A percentile compares a stretch with the other conserved stretches of the same genome.
phyloP scores from a whole-genome alignment of 805 yeast species.

The Diddensiella santjacobensis region DNA sequence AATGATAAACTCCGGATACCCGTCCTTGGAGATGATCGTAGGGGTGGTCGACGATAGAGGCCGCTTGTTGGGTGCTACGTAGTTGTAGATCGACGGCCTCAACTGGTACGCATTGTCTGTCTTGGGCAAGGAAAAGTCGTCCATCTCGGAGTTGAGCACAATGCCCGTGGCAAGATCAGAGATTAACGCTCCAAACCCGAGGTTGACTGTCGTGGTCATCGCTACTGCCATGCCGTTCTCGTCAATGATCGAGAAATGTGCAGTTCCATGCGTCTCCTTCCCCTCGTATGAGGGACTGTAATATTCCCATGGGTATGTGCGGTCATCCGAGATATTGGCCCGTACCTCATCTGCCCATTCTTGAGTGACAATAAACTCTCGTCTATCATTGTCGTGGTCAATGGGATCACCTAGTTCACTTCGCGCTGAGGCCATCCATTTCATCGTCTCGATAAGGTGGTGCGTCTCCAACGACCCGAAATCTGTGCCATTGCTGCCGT shows the following conservation, averaged over 20 bases:
- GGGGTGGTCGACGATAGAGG: constrained; percentile 87
- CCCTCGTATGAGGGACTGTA: constrained; percentile 77
- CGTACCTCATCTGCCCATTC: constrained; percentile 58
- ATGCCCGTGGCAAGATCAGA: constrained; percentile 81
- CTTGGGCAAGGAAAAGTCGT: constrained; percentile 79
- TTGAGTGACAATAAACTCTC: constrained; percentile 43
- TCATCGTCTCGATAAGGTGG: constrained; percentile 78
- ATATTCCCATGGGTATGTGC: constrained; percentile 64
- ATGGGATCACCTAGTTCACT: constrained; percentile 76
- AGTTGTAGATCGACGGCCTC: constrained; percentile 77
- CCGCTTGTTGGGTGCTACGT: constrained; percentile 67
- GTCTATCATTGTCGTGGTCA: constrained; percentile 32
- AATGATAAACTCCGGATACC: constrained; percentile 56
- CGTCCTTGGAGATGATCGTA: constrained; percentile 50
- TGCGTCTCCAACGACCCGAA: constrained; percentile 52
- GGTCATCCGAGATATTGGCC: constrained; percentile 48
- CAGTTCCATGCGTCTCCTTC: constrained; percentile 84
- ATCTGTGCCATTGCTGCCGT: constrained; percentile 34
- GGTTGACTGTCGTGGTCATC: constrained; percentile 84
- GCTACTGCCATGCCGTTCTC: constrained; percentile 70
- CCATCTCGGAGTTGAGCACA: constrained; percentile 87
- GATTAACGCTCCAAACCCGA: constrained; percentile 76
- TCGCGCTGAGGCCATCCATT: constrained; percentile 87
- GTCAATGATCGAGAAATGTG: constrained; percentile 83
- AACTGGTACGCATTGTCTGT: constrained; percentile 72